phyloP scores from a whole-genome alignment of 176 grass and related monocot species.

The Leersia perrieri region DNA sequence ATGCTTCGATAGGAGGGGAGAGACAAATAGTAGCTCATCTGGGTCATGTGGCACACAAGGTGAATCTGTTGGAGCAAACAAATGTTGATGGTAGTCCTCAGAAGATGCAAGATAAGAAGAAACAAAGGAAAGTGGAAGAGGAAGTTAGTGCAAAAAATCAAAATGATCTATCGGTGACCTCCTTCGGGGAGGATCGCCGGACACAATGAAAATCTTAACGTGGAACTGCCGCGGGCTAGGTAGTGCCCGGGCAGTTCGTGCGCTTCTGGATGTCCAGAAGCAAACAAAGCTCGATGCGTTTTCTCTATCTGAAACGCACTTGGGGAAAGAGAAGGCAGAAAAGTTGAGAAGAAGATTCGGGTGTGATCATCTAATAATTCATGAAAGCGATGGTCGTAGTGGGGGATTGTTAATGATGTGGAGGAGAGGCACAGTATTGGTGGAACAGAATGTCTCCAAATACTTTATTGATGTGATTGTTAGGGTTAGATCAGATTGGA shows the following conservation, averaged over 20 bases:
- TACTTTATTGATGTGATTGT: neutral
- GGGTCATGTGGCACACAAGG: neutral
- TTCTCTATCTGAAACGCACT: neutral
- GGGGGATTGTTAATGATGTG: neutral
- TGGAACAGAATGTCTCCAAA: neutral
- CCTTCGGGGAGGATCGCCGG: neutral
- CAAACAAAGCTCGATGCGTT: neutral
- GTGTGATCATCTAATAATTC: neutral
- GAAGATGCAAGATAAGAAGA: neutral
- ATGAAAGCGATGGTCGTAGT: neutral
- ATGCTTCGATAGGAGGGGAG: neutral
- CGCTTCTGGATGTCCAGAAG: neutral
- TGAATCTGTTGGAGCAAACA: neutral
- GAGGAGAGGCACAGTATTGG: neutral
- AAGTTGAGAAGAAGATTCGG: neutral
- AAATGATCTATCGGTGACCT: neutral
- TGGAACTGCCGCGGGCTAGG: neutral
- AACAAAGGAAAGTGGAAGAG: neutral
- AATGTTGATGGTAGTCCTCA: neutral
- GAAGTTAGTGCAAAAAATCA: no score
- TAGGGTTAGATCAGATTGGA: fast-evolving
- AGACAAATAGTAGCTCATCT: no score
- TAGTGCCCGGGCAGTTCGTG: neutral
- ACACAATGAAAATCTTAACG: neutral
- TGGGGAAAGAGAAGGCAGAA: neutral